Evolutionary conservation across 495 filamentous ascomycete species (phyloP).

Genomic region (Aspergillus homomorphus): DNA sequence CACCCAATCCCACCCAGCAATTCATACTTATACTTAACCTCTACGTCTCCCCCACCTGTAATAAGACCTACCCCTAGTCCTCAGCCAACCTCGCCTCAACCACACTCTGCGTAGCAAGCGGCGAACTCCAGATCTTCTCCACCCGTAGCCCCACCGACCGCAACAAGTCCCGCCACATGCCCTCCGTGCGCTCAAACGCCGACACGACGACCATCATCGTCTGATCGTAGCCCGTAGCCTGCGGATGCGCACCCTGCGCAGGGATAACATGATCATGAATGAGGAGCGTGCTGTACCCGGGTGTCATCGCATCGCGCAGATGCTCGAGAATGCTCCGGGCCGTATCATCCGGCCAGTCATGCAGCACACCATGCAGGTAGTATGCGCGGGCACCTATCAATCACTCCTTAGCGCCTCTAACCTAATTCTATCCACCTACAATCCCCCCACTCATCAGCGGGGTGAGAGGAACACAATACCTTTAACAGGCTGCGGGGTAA

Average conservation of each 20-base stretch:
- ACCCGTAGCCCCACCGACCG: slow-evolving; percentile 24
- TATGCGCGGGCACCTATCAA: neutral
- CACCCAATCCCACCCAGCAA: too few relatives aligned
- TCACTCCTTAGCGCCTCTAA: neutral
- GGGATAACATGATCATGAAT: slow-evolving; percentile 35
- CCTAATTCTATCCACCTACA: neutral
- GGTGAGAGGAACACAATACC: slow-evolving; percentile 14
- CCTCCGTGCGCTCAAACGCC: slow-evolving; percentile 23
- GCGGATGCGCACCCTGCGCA: slow-evolving; percentile 15
- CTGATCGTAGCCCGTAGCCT: slow-evolving; percentile 19
- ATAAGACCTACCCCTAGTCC: too few relatives aligned
- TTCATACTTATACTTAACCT: too few relatives aligned
- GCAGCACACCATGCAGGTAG: slow-evolving; percentile 28
- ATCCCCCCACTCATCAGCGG: too few relatives aligned
- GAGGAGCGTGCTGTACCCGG: slow-evolving; percentile 30
- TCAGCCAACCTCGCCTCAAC: neutral
- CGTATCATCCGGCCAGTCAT: slow-evolving; percentile 46
- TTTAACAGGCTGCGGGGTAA: slow-evolving; percentile 43
- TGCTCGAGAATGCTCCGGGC: slow-evolving; percentile 34
- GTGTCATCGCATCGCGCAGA: slow-evolving; percentile 34
- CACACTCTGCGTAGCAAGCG: neutral
- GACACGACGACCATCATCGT: slow-evolving; percentile 21
- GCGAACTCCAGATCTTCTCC: slow-evolving; percentile 20
- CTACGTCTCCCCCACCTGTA: too few relatives aligned
- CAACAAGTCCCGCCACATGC: slow-evolving; percentile 25